Evolutionary conservation across 2,329 filamentous ascomycete species (phyloP).

Genomic region (Onygenales sp.): DNA sequence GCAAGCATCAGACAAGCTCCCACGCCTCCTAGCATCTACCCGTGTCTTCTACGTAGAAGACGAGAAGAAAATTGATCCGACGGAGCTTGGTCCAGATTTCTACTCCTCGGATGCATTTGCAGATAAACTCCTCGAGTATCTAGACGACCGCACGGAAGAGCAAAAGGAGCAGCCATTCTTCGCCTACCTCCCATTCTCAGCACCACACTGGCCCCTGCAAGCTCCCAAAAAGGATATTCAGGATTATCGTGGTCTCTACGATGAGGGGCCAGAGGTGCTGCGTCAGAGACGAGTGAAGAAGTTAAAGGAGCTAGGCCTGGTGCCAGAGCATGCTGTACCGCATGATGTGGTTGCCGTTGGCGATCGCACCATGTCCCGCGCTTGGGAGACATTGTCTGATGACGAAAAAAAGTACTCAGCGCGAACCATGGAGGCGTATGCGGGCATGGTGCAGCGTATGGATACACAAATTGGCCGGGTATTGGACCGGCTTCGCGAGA

Average conservation of each 20-base stretch:
- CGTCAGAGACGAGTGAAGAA: conserved; percentile 43
- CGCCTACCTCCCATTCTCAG: conserved; percentile 52
- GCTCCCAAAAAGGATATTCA: conserved; percentile 46
- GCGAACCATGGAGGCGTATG: conserved; percentile 53
- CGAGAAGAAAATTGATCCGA: conserved; percentile 27
- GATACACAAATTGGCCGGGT: conserved; percentile 53
- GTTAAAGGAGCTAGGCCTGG: conserved; percentile 49
- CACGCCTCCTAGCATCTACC: conserved; percentile 32
- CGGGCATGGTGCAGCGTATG: conserved; percentile 55
- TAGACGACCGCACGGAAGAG: conserved; percentile 39
- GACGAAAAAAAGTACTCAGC: conserved; percentile 33
- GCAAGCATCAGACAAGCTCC: conserved; percentile 31
- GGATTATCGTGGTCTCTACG: conserved; percentile 51
- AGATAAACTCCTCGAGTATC: conserved; percentile 43
- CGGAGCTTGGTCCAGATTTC: conserved; percentile 41
- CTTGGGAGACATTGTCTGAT: conserved; percentile 25
- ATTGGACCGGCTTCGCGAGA: conserved; percentile 45
- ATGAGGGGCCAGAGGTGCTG: conserved; percentile 51
- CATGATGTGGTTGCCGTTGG: conserved; percentile 32
- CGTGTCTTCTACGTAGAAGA: conserved; percentile 38
- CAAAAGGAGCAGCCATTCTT: conserved; percentile 43
- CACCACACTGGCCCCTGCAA: conserved; percentile 56
- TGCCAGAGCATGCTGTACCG: conserved; percentile 36
- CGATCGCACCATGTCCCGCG: conserved; percentile 39
- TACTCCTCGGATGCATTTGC: conserved; percentile 47